Conservation (phyloP, 192 early-diverging fungal species). For the Lobosporangium transversale region DNA sequence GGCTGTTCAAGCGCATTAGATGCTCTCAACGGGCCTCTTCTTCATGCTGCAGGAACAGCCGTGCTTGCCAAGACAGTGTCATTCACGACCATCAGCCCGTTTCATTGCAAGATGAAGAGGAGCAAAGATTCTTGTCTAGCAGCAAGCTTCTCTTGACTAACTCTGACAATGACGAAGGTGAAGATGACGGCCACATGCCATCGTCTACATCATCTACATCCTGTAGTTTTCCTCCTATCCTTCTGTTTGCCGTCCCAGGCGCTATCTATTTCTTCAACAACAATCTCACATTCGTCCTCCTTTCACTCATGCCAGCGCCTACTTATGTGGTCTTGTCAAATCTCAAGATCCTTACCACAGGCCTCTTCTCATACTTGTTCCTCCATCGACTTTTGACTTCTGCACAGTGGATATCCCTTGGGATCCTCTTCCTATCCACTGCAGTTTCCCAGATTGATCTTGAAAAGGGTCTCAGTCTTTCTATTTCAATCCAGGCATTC, state of each 20-base stretch:
- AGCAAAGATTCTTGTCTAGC: not conserved
- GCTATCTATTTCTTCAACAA: conserved; percentile 56
- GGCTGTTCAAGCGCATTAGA: conserved; percentile 9
- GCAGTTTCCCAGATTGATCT: conserved; percentile 49
- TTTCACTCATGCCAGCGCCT: conserved; percentile 51
- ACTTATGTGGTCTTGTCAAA: conserved; percentile 52
- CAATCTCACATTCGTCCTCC: conserved; percentile 45
- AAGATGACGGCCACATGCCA: conserved; percentile 3
- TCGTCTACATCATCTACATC: not conserved
- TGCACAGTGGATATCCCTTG: conserved; percentile 43
- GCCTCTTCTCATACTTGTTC: conserved; percentile 49
- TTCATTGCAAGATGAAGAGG: conserved; percentile 15
- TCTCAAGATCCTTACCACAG: conserved; percentile 54
- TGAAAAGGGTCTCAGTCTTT: conserved; percentile 24
- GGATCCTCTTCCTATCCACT: conserved; percentile 45
- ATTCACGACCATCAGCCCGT: not conserved
- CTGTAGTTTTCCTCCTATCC: conserved; percentile 25
- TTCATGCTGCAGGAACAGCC: conserved; percentile 13
- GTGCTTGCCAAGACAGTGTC: too few relatives aligned
- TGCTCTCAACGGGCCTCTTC: conserved; percentile 2
- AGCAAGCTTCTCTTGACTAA: conserved; percentile 16
- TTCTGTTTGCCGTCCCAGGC: conserved; percentile 50
- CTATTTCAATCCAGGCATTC: conserved; percentile 40
- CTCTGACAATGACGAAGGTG: conserved; percentile 21
- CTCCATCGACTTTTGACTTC: conserved; percentile 33